Conservation (phyloP, 2,329 filamentous ascomycete genomes). For the Grosmannia clavigera region DNA sequence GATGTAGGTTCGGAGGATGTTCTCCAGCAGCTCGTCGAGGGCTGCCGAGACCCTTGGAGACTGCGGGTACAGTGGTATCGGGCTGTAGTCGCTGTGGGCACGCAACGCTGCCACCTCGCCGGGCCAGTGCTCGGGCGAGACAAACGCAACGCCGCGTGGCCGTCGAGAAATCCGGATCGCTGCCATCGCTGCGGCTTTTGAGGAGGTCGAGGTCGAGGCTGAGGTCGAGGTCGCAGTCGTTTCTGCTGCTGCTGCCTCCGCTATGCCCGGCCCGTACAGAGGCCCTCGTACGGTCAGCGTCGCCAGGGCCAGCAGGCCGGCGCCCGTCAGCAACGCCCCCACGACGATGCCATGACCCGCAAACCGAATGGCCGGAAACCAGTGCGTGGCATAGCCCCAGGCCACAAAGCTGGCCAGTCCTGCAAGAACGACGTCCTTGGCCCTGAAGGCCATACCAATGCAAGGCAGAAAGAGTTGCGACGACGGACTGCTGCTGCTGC, state of each 20-base stretch:
- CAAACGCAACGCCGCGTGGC: slow-evolving; percentile 33
- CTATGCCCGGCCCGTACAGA: background rate
- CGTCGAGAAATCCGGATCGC: background rate
- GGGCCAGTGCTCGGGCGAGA: slow-evolving; percentile 52
- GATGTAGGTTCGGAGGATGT: slow-evolving; percentile 75
- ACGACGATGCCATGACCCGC: slow-evolving; percentile 70
- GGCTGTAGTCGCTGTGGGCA: slow-evolving; percentile 53
- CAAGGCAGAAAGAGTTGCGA: background rate
- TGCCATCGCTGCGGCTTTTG: background rate
- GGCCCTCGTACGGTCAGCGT: slow-evolving; percentile 19
- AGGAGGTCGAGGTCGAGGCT: slow-evolving; percentile 32
- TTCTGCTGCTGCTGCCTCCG: background rate
- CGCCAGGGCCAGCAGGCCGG: slow-evolving; percentile 45
- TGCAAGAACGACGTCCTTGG: slow-evolving; percentile 58
- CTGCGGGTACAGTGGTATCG: slow-evolving; percentile 58
- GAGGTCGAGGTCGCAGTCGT: background rate
- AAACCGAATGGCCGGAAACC: slow-evolving; percentile 73
- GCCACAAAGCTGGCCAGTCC: slow-evolving; percentile 63
- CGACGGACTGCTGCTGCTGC: background rate
- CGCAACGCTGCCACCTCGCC: slow-evolving; percentile 56
- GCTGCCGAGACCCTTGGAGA: slow-evolving; percentile 68
- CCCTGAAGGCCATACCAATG: slow-evolving; percentile 52
- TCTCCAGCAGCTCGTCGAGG: slow-evolving; percentile 64
- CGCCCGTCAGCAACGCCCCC: slow-evolving; percentile 47
- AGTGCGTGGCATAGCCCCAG: slow-evolving; percentile 78